Evolutionary conservation across 78 protist species (phyloP), one percentile per base, ranked within the genome.

Genomic region (Dictyostelium firmibasis): DNA sequence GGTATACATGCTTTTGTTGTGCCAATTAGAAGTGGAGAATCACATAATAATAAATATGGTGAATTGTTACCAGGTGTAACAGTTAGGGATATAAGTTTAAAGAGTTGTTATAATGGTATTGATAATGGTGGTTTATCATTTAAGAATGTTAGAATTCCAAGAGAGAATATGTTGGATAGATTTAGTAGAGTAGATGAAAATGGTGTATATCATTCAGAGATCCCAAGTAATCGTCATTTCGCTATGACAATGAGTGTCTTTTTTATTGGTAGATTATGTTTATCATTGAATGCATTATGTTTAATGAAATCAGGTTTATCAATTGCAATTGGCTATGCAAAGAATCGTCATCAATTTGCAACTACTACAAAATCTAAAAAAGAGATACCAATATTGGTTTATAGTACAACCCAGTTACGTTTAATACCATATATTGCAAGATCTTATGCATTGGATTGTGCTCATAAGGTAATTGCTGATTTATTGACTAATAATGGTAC

Each of bases 1-100:
- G 97, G 97, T 53, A 35, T 89, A 20, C 97, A 95, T 75, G 92
- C 92, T 23, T 95, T 95, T 64, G 57, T 95, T 23, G 89, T 91
- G 4, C 97, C 84, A 35, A 77, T 95, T 67, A 14, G 97, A n/a
- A 18, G 64, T 33, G 82, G 13, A 1, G 67, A 92, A 75, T 7
- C 82, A 0, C 0, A 33, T 10, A 60, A 36, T 20, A 18, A 81
- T 1, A 86, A 86, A 69, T 89, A 89, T 70, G 93, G 92, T 7
- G 77, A 72, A 2, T 47, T 78, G n/a, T 27, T 83, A 14, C 83
- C 87, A 5, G 97, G 97, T 31, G 92, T 95, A 11, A 50, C 38
- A 38, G 69, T 91, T 27, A 88, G 97, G 16, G 95, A 95, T 35
- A 95, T 95, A 0, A 70, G 92, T 11, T 84, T 84, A 11, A 95